phyloP scores from a whole-genome alignment of 2,329 filamentous ascomycete species.

The Drechslerella dactyloides region DNA sequence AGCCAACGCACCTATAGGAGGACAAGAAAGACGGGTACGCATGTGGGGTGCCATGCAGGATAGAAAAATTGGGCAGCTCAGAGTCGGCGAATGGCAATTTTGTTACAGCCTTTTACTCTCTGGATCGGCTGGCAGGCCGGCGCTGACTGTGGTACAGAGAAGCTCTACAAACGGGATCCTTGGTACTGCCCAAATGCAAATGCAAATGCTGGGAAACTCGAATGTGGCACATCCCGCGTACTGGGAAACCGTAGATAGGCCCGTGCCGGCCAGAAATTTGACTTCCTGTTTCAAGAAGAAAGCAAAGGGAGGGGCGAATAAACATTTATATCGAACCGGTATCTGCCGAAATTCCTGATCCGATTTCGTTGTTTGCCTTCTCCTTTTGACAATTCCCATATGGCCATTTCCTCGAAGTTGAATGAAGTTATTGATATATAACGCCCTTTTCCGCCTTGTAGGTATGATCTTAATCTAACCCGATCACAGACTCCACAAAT shows the following conservation, averaged over 20 bases:
- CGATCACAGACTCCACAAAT: conserved; percentile 33
- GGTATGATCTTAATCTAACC: conserved; percentile 18
- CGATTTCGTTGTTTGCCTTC: conserved; percentile 33
- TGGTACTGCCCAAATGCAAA: conserved; percentile 26
- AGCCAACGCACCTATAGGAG: conserved; percentile 7
- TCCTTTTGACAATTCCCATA: conserved; percentile 14
- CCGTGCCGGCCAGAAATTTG: conserved; percentile 34
- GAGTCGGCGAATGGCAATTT: conserved; percentile 46
- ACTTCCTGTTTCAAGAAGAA: conserved; percentile 32
- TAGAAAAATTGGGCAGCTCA: conserved; percentile 27
- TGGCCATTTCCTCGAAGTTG: conserved; percentile 10
- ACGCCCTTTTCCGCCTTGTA: conserved; percentile 34
- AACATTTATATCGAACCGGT: conserved; percentile 13
- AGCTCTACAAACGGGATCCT: conserved; percentile 32
- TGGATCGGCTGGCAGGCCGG: conserved; percentile 7
- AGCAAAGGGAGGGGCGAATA: background rate
- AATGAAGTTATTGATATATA: conserved; percentile 31
- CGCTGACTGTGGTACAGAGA: conserved; percentile 47
- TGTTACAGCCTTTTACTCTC: conserved; percentile 19
- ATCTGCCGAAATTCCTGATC: conserved; percentile 24
- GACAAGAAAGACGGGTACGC: background rate
- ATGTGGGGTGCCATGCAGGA: conserved; percentile 35
- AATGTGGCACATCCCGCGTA: conserved; percentile 17
- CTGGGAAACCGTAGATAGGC: conserved; percentile 44
- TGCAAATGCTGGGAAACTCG: conserved; percentile 20